Conservation (phyloP, 768 basidiomycete species). For the Macrolepiota fuliginosa region DNA sequence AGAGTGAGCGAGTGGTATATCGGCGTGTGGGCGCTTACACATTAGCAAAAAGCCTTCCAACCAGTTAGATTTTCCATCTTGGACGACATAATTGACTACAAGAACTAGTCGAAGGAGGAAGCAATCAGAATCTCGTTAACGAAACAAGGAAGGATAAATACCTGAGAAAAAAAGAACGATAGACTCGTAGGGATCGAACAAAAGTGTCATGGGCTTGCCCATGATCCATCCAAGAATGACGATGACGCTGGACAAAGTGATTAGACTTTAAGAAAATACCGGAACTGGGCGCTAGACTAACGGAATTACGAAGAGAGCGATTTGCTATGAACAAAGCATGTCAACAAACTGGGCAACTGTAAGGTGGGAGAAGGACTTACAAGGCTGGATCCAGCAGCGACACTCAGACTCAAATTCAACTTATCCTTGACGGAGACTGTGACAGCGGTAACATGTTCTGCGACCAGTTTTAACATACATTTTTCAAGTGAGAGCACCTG, state of each 20-base stretch:
- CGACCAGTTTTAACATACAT: slow-evolving; percentile 10
- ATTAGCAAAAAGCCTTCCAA: slow-evolving; percentile 67
- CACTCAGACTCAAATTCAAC: slow-evolving; percentile 80
- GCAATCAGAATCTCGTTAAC: not conserved
- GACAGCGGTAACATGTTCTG: slow-evolving; percentile 89
- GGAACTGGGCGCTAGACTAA: slow-evolving; percentile 30
- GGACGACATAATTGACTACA: slow-evolving; percentile 79
- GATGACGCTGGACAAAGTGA: slow-evolving; percentile 50
- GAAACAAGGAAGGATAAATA: slow-evolving; percentile 15
- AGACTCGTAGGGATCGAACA: slow-evolving; percentile 90
- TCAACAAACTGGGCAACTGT: slow-evolving; percentile 1
- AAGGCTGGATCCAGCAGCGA: slow-evolving; percentile 86
- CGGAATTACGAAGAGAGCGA: slow-evolving; percentile 83
- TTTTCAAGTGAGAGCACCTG: not conserved
- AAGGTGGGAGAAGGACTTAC: slow-evolving; percentile 37
- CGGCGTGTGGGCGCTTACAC: slow-evolving; percentile 17
- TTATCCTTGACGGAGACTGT: slow-evolving; percentile 90
- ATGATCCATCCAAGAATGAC: slow-evolving; percentile 78
- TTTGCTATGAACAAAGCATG: slow-evolving; percentile 54
- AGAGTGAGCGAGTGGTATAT: not conserved
- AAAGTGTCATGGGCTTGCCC: slow-evolving; percentile 72
- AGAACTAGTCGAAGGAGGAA: slow-evolving; percentile 45
- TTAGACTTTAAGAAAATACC: not conserved
- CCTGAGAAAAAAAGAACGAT: slow-evolving; percentile 52
- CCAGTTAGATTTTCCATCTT: slow-evolving; percentile 84